phyloP scores from a whole-genome alignment of 352 stramenopile genomes.

The Globisporangium cederbergense region DNA sequence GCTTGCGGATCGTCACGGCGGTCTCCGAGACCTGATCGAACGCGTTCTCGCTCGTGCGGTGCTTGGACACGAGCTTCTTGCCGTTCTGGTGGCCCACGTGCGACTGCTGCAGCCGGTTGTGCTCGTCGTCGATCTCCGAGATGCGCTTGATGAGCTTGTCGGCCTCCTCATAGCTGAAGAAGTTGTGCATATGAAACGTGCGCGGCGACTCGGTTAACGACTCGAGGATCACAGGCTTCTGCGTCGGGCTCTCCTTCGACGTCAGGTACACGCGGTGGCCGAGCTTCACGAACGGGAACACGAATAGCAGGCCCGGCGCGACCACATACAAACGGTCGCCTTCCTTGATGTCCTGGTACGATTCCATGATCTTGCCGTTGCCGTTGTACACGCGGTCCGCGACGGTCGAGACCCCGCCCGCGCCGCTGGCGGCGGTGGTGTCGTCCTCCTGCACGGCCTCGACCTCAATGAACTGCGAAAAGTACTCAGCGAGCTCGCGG shows the following conservation, averaged over 20 bases:
- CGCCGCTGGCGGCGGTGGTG: background rate
- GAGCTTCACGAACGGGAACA: constrained; percentile 81
- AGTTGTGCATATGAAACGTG: constrained; percentile 86
- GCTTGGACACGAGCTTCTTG: constrained; percentile 64
- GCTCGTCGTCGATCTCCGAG: constrained; percentile 75
- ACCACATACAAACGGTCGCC: constrained; percentile 74
- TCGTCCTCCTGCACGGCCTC: constrained; percentile 37
- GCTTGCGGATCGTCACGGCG: constrained; percentile 70
- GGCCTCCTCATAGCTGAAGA: constrained; percentile 80
- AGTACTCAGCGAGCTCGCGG: constrained; percentile 64
- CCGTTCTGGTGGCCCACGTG: constrained; percentile 66
- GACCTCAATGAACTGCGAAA: constrained; percentile 79
- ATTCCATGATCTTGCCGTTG: constrained; percentile 42
- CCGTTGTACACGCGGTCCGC: constrained; percentile 77
- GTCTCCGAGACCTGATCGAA: constrained; percentile 82
- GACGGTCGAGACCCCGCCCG: constrained; percentile 26
- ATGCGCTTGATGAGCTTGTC: constrained; percentile 79
- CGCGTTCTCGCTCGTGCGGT: constrained; percentile 86
- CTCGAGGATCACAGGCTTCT: constrained; percentile 63
- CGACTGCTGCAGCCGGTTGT: constrained; percentile 82
- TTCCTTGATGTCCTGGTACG: constrained; percentile 47
- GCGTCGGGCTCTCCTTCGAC: constrained; percentile 50
- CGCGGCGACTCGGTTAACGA: constrained; percentile 77
- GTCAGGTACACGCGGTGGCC: constrained; percentile 65
- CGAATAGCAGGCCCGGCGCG: constrained; percentile 61